phyloP scores from a whole-genome alignment of 495 filamentous ascomycete species.

The Penicillium bialowiezense region DNA sequence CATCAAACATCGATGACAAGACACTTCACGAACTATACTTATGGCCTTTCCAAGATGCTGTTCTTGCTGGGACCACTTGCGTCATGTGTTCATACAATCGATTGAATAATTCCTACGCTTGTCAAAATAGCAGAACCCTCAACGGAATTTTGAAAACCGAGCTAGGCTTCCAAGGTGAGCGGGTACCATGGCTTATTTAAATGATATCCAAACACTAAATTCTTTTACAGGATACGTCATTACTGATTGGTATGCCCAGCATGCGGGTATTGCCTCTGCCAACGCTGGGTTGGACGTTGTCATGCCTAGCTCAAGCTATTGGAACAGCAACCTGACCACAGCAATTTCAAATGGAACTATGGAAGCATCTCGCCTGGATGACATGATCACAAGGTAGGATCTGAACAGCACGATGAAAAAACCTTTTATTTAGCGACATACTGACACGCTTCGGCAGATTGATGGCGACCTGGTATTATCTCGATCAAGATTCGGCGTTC shows the following conservation, averaged over 20 bases:
- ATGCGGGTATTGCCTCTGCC: slow-evolving; percentile 50
- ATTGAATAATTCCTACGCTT: slow-evolving; percentile 49
- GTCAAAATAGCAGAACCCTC: slow-evolving; percentile 54
- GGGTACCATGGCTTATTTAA: not conserved
- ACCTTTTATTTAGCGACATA: not conserved
- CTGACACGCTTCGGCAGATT: slow-evolving; percentile 45
- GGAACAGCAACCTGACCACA: slow-evolving; percentile 48
- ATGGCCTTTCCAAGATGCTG: slow-evolving; percentile 53
- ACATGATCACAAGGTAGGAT: slow-evolving; percentile 58
- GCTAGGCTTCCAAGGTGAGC: slow-evolving; percentile 67
- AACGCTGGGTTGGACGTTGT: slow-evolving; percentile 59
- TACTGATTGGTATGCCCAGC: slow-evolving; percentile 59
- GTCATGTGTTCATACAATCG: slow-evolving; percentile 36
- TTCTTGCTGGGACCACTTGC: slow-evolving; percentile 44
- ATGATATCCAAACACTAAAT: slow-evolving; percentile 30
- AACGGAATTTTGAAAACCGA: slow-evolving; percentile 76
- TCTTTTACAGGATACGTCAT: slow-evolving; percentile 51
- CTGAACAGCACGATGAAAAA: too few relatives aligned
- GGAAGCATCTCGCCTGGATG: slow-evolving; percentile 42
- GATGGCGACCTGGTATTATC: slow-evolving; percentile 81
- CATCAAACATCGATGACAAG: slow-evolving; percentile 38
- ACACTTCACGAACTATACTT: slow-evolving; percentile 13
- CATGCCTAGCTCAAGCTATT: slow-evolving; percentile 50
- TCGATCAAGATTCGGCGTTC: slow-evolving; percentile 66
- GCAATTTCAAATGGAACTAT: slow-evolving; percentile 52